Conservation (phyloP, 148 eudicot genomes). For the Nepenthes mirabilis region DNA sequence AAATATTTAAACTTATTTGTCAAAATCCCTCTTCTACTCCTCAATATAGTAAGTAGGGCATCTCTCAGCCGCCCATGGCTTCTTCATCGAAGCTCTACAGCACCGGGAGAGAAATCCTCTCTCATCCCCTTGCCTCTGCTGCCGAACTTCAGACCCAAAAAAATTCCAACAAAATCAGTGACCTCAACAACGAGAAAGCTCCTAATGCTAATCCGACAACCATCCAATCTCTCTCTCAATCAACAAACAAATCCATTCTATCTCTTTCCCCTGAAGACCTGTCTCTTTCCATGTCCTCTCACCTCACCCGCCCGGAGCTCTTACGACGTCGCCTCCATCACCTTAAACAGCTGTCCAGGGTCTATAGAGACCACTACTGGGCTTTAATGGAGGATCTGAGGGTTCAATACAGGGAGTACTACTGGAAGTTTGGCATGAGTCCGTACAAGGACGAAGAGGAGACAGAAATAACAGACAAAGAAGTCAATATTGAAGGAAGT, state of each 20-base stretch:
- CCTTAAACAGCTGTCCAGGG: conserved; percentile 22
- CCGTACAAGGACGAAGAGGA: conserved; percentile 21
- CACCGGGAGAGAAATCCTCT: too few relatives aligned
- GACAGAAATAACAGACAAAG: conserved; percentile 6
- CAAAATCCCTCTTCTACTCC: too few relatives aligned
- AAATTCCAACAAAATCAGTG: too few relatives aligned
- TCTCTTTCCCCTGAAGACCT: not conserved
- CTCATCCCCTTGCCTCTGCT: too few relatives aligned
- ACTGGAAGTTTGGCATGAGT: conserved; percentile 40
- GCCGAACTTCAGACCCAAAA: too few relatives aligned
- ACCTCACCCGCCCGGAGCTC: conserved; percentile 25
- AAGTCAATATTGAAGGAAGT: conserved; percentile 8
- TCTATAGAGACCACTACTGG: conserved; percentile 52
- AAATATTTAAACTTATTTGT: too few relatives aligned
- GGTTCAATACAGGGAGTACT: conserved; percentile 29
- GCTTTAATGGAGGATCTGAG: conserved; percentile 50
- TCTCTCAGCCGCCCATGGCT: too few relatives aligned
- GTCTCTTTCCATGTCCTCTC: not conserved
- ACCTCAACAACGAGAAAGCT: too few relatives aligned
- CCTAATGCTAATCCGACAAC: too few relatives aligned
- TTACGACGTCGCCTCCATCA: conserved; percentile 35
- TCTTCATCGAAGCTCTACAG: too few relatives aligned
- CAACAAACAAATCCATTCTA: not conserved
- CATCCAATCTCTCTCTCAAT: too few relatives aligned
- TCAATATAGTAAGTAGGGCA: too few relatives aligned